Percentiles rank a stretch among this genome's conserved stretches.
phyloP scores from a whole-genome alignment of 1,139 yeast species.

The Fermentozyma sake region DNA sequence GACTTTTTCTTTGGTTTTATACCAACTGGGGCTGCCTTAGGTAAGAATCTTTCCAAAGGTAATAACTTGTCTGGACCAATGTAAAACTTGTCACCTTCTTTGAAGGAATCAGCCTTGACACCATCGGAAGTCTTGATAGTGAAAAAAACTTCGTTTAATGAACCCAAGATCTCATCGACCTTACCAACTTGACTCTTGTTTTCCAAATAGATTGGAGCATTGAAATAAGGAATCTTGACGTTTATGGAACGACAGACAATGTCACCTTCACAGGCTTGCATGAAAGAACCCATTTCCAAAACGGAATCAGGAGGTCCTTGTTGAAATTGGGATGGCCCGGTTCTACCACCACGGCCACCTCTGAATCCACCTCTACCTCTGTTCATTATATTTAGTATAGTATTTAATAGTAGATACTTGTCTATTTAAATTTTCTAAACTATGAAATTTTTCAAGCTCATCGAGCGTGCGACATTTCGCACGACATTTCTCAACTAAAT shows the following conservation, averaged over 20 bases:
- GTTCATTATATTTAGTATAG: slow-evolving; percentile 35
- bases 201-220: slow-evolving; percentile 96
- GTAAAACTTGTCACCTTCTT: slow-evolving; percentile 91
- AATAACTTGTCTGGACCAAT: slow-evolving; percentile 93
- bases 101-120: slow-evolving; percentile 88
- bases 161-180: slow-evolving; percentile 97
- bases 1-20: slow-evolving; percentile 77
- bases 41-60: slow-evolving; percentile 93
- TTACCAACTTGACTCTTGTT: slow-evolving; percentile 95
- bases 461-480: too few relatives aligned
- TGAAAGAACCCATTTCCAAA: slow-evolving; percentile 88
- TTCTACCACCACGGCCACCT: slow-evolving; percentile 33
- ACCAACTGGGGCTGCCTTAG: slow-evolving; percentile 79
- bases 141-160: slow-evolving; percentile 93
- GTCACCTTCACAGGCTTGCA: slow-evolving; percentile 95
- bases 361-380: slow-evolving; percentile 72
- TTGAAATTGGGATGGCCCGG: slow-evolving; percentile 51
- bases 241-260: slow-evolving; percentile 94
- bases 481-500: too few relatives aligned
- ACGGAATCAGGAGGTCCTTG: slow-evolving; percentile 94
- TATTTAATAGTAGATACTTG: too few relatives aligned
- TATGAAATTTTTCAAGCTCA: too few relatives aligned
- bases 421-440: too few relatives aligned
- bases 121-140: slow-evolving; percentile 96
- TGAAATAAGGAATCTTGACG: slow-evolving; percentile 93